These are phyloP conservation scores for Skeletonema costatum DNA, from an alignment of 108 stramenopile genomes.

Conservation along the genomic window DNA sequence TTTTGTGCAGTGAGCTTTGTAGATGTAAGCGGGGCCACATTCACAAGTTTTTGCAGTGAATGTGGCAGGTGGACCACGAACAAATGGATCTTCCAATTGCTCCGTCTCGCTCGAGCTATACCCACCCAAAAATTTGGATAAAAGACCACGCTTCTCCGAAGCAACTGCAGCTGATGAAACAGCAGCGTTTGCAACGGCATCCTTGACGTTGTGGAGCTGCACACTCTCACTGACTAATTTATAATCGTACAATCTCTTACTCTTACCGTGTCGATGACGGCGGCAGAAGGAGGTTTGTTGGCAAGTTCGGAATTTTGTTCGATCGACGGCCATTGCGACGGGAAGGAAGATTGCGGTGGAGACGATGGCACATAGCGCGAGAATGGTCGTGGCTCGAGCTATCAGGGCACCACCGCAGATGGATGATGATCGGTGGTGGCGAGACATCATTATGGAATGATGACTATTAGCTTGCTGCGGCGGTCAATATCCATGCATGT, in stretches of 20 bases:
- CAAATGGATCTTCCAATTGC: slow-evolving; percentile 44
- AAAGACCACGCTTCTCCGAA: slow-evolving; percentile 5
- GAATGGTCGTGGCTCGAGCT: background rate
- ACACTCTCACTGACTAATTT: slow-evolving; percentile 59
- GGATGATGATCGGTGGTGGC: background rate
- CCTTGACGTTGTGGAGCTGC: slow-evolving; percentile 9
- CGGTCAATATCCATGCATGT: too few relatives aligned
- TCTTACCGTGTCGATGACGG: slow-evolving; percentile 79
- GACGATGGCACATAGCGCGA: background rate
- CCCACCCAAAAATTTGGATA: slow-evolving; percentile 42
- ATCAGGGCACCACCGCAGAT: background rate
- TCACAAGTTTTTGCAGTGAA: slow-evolving; percentile 66
- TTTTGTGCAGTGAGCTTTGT: slow-evolving; percentile 47
- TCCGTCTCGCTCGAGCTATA: background rate
- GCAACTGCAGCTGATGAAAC: background rate
- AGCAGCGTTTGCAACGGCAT: background rate
- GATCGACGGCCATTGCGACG: slow-evolving; percentile 85
- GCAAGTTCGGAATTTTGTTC: slow-evolving; percentile 97
- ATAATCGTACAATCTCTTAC: slow-evolving; percentile 61
- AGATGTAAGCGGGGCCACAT: slow-evolving; percentile 55
- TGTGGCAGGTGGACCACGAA: slow-evolving; percentile 66
- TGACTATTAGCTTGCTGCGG: background rate
- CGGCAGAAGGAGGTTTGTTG: slow-evolving; percentile 96
- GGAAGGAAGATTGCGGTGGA: background rate
- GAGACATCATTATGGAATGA: background rate